phyloP scores from a whole-genome alignment of 306 rosid species.

The Vigna mungo region DNA sequence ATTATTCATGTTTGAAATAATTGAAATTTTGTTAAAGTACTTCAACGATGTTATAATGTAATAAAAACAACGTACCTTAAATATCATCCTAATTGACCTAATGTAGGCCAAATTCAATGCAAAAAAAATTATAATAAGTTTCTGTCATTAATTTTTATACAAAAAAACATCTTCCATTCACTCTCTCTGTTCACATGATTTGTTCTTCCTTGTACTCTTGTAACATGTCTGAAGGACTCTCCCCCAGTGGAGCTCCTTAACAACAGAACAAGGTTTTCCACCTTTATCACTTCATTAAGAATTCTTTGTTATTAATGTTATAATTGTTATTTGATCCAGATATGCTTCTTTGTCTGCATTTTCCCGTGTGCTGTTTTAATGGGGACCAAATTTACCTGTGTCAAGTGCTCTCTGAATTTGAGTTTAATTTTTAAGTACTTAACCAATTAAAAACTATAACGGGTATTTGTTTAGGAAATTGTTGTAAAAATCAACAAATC shows the following conservation, averaged over 20 bases:
- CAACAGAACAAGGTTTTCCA: constrained; percentile 46
- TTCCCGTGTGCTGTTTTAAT: background rate
- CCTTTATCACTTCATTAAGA: background rate
- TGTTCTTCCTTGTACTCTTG: background rate
- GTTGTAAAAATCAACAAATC: too few species aligned
- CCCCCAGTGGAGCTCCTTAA: constrained; percentile 33
- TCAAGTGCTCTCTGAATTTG: background rate
- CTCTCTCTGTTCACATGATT: background rate
- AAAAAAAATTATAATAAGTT: too few species aligned
- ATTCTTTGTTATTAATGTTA: background rate
- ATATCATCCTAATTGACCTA: too few species aligned
- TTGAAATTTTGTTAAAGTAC: too few species aligned
- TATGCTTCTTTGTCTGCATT: background rate
- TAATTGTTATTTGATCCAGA: background rate
- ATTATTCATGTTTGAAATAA: too few species aligned
- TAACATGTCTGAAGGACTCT: constrained; percentile 2
- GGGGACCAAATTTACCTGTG: background rate
- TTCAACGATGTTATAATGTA: too few species aligned
- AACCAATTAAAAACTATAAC: too few species aligned
- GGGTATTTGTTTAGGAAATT: too few species aligned
- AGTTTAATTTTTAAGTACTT: background rate
- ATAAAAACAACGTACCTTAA: too few species aligned
- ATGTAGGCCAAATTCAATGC: too few species aligned
- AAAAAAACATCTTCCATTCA: background rate
- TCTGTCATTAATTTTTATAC: too few species aligned